Evolutionary conservation across 2,329 filamentous ascomycete species (phyloP), one percentile per base, ranked within the genome.

Genomic region (Botrytis squamosa): DNA sequence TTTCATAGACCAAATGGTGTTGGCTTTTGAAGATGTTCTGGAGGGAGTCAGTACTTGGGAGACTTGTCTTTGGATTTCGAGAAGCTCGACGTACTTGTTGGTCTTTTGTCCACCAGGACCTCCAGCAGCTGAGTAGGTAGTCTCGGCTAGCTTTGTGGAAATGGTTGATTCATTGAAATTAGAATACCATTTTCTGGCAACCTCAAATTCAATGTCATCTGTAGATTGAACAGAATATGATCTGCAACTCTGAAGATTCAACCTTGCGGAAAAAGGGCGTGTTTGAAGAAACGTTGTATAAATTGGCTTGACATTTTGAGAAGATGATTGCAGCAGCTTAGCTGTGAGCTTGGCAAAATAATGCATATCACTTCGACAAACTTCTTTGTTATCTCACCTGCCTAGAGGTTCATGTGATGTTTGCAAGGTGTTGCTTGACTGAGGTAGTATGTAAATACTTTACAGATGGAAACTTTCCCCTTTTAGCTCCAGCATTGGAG

Each of bases 101-200:
- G 75, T 75, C 75, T 82, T 80, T 70, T 82, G 81, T 20, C 81
- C 81, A 40, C 81, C 81, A 10, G 80, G 74, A 10, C 81, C 81
- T 62, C 74, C 76, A 12, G 80, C 77, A 12, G 75, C 71, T 29
- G 77, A 75, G 64, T 77, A 82, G 20, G 74, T 75, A 3, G 79
- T 81, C 40, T 75, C 76, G 14, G 77, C 75, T 25, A 80, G 74
- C 52, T 79, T 80, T 38, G 38, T 60, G 14, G 80, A 77, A 46
- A 81, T 77, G 1, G 77, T 77, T 3, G 73, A 66, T 38, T 75
- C 67, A 12, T 76, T 77, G 72, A 81, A 81, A 1, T 29, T 68
- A 33, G 66, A 62, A 52, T 75, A 78, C 81, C 81, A 82, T 64
- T 78, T 70, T 59, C 81, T 76, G 36, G 80, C 80, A 46, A 74